Evolutionary conservation across 139 green algal genomes (phyloP), one percentile per base, ranked within the genome.

Genomic region (Tetratostichococcus sp.): DNA sequence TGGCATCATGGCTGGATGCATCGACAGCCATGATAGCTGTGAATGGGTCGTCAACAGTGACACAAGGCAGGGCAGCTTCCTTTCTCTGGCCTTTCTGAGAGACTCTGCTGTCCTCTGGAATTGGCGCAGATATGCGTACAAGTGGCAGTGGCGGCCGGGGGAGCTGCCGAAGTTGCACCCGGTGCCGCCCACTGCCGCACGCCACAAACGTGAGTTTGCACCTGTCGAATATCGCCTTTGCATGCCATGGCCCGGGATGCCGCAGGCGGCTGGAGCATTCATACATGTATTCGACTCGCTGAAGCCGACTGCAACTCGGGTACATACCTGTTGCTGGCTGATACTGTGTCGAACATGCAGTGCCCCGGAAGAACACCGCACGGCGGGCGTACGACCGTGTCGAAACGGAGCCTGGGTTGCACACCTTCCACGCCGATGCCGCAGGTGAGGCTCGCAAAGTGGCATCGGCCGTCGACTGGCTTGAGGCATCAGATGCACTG

Each of bases 331-430:
- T 21, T 25, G 31, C 25, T 4, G 4, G n/a, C 16, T 69, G 43
- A 30, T 67, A 5, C 62, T 30, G 17, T 11, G 33, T 3, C 33
- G 32, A 14, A 26, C n/a, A 0, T 71, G 69, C 70, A 71, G 62
- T 86, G 23, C 84, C 86, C 0, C 67, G 76, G 14, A 73, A 73
- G 22, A 70, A 71, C 11, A 50, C 75, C 1, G 71, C 73, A 43
- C 66, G 74, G 68, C 80, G 88, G 26, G 77, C 85, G 73, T 97
- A 97, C 76, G 79, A 94, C 69, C 83, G 92, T 0, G 90, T 97
- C 70, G 92, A 97, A 77, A 97, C 93, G 2, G 81, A 94, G 72
- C 92, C 92, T 4, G 92, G 93, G 6, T 75, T 97, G 42, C 90
- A 95, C 50, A 70, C 66, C 1, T 95, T 91, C 30, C 65, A 76